phyloP scores from a whole-genome alignment of 2,329 filamentous ascomycete genomes.

The Fusarium sp. region DNA sequence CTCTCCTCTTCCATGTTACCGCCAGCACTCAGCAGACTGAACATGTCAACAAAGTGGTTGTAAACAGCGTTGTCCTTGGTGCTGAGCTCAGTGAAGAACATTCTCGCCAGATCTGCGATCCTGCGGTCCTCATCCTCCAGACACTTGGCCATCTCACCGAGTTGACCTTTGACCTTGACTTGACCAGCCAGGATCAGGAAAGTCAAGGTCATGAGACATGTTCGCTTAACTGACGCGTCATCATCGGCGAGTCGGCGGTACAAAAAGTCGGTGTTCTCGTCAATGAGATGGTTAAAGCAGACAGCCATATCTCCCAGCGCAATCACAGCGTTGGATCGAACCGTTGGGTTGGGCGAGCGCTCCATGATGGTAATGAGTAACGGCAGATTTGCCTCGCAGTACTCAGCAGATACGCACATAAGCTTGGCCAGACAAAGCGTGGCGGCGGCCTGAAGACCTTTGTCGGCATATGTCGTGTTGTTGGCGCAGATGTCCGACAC shows the following conservation, averaged over 20 bases:
- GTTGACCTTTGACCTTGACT: conserved; percentile 98
- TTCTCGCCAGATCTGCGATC: conserved; percentile 91
- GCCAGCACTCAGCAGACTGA: conserved; percentile 88
- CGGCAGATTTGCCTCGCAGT: conserved; percentile 91
- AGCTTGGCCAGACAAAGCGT: conserved; percentile 96
- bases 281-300: conserved; percentile 98
- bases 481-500: conserved; percentile 95
- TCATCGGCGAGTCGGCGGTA: conserved; percentile 92
- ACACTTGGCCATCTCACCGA: conserved; percentile 99
- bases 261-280: conserved; percentile 98
- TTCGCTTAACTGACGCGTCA: conserved; percentile 92
- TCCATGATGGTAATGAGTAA: conserved; percentile 98
- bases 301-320: conserved; percentile 99
- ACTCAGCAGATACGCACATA: conserved; percentile 98
- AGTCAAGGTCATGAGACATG: conserved; percentile 97
- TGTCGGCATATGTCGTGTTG: conserved; percentile 91
- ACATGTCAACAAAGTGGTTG: conserved; percentile 99
- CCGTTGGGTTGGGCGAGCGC: conserved; percentile 89
- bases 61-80: conserved; percentile 99
- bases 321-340: conserved; percentile 95
- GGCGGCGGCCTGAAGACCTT: conserved; percentile 89
- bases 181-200: conserved; percentile 97
- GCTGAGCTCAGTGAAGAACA: conserved; percentile 98
- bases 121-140: conserved; percentile 95
- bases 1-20: conserved; percentile 83